These are phyloP conservation scores for Stromatinia cepivora DNA, from an alignment of 2,329 filamentous ascomycete genomes.

Conservation along the genomic window DNA sequence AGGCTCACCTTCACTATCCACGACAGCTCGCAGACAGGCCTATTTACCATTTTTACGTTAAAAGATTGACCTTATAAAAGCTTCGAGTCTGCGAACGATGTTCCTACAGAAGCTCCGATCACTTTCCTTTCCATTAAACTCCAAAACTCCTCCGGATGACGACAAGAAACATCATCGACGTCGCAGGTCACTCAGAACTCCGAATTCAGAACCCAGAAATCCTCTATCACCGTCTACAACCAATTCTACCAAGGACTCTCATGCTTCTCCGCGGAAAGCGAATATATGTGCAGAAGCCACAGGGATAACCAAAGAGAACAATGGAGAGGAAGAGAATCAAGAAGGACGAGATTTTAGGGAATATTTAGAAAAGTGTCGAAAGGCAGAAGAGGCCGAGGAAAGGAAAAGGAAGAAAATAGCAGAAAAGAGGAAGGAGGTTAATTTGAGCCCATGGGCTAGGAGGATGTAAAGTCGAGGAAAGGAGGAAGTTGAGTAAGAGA, in stretches of 20 bases:
- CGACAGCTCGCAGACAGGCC: too few species aligned
- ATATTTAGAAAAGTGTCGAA: constrained; percentile 22
- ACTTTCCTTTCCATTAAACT: constrained; percentile 1
- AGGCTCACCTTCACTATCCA: not conserved
- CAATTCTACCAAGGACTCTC: constrained; percentile 15
- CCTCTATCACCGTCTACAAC: constrained; percentile 18
- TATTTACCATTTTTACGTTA: too few species aligned
- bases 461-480: constrained; percentile 17
- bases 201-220: constrained; percentile 11
- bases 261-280: not conserved
- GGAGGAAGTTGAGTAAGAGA: not conserved
- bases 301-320: not conserved
- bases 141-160: not conserved
- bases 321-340: not conserved
- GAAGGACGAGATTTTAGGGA: constrained; percentile 16
- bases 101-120: constrained; percentile 19
- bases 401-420: constrained; percentile 41
- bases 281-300: not conserved
- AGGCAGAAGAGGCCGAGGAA: constrained; percentile 19
- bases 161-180: not conserved
- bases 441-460: constrained; percentile 37
- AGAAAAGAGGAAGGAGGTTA: constrained; percentile 47
- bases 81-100: not conserved
- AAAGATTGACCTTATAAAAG: not conserved
- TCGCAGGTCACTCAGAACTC: not conserved